phyloP scores from a whole-genome alignment of 1,139 yeast species.

The Geotrichum carabidarum region DNA sequence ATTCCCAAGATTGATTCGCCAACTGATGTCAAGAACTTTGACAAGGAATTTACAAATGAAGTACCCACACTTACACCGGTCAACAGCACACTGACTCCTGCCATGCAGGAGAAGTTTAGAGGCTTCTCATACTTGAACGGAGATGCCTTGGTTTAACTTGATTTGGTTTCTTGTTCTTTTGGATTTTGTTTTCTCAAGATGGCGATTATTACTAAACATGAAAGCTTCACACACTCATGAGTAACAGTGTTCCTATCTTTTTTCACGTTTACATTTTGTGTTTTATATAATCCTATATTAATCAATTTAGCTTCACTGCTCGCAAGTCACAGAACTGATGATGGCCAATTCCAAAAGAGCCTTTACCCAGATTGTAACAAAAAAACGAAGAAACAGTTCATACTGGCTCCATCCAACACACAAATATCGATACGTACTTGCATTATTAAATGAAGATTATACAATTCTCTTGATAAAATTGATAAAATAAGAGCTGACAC shows the following conservation, averaged over 20 bases:
- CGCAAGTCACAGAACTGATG: too few species aligned
- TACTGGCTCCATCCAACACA: neutral
- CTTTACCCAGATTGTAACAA: neutral
- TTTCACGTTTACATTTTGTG: too few species aligned
- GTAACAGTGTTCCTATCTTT: too few species aligned
- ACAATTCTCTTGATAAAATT: neutral
- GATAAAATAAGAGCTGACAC: neutral
- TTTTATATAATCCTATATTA: too few species aligned
- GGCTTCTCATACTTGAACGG: constrained; percentile 90
- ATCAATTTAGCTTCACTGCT: too few species aligned
- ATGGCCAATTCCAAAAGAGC: too few species aligned
- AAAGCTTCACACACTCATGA: too few species aligned
- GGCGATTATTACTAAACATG: too few species aligned
- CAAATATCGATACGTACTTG: neutral
- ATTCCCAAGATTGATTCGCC: constrained; percentile 77
- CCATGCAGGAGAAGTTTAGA: constrained; percentile 93
- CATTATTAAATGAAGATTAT: neutral
- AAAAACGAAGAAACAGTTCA: neutral
- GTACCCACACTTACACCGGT: constrained; percentile 95
- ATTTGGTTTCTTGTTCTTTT: too few species aligned
- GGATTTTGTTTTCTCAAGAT: too few species aligned
- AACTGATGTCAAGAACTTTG: constrained; percentile 89
- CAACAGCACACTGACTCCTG: constrained; percentile 78
- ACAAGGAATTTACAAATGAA: constrained; percentile 89
- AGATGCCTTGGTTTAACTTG: constrained; percentile 33